phyloP scores from a whole-genome alignment of 176 grass and related monocot genomes.

The Carex cristatella region DNA sequence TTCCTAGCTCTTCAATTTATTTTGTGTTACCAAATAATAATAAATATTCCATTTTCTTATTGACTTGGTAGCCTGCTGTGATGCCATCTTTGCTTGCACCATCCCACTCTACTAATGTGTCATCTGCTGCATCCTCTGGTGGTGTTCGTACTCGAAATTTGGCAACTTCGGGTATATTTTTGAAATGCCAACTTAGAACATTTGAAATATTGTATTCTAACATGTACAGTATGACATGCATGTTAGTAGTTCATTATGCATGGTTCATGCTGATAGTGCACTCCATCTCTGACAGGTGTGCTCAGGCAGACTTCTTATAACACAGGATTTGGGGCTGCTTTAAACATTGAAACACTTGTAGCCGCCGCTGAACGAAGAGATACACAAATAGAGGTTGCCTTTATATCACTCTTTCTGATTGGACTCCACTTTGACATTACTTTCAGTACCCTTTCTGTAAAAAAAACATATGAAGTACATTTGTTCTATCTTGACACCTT shows the following conservation, averaged over 20 bases:
- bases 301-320: conserved; percentile 62
- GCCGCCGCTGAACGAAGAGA: conserved; percentile 92
- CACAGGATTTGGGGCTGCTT: conserved; percentile 77
- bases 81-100: conserved; percentile 45
- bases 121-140: conserved; percentile 47
- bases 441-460: background rate
- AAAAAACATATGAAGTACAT: background rate
- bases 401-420: conserved; percentile 24
- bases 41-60: background rate
- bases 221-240: background rate
- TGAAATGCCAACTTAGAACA: background rate
- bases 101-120: conserved; percentile 38
- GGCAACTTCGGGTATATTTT: conserved; percentile 50
- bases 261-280: conserved; percentile 2
- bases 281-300: conserved; percentile 50
- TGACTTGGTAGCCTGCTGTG: conserved; percentile 29
- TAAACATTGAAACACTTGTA: conserved; percentile 98
- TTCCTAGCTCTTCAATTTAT: background rate
- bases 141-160: conserved; percentile 52
- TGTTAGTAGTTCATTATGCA: background rate
- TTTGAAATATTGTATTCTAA: background rate
- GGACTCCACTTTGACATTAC: conserved; percentile 7
- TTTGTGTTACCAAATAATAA: conserved; percentile 29
- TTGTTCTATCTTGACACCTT: conserved; percentile 8
- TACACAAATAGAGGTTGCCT: conserved; percentile 66